Base-by-base conservation (phyloP, 805 yeast species). In the Hanseniaspora vineae region DNA sequence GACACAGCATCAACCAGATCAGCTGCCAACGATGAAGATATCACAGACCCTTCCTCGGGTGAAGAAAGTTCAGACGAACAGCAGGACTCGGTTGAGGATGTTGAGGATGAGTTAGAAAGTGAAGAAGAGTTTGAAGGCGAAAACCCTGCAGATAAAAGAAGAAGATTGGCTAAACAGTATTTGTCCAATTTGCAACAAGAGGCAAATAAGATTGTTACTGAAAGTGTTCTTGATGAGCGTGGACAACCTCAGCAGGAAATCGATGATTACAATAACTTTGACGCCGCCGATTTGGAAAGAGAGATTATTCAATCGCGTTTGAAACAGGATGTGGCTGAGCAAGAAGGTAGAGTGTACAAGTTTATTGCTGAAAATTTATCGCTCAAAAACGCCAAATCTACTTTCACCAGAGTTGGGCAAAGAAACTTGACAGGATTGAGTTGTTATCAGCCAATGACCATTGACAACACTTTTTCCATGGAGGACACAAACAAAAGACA, bases 141-240 rank as follows among this genome's bases (percentile, higher is more conserved):
- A 64, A 77, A 78, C 44, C 94, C 89, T 9, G 94, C 96, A 0
- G 98, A 92, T 59, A 88, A 86, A 65, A 78, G 98, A 65, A 77
- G 98, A 66, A 72, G 97, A 59, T 72, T 92, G 50, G 97, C 97
- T 15, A 88, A 88, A 64, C 92, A 89, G 64, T 92, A 92, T 64
- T 69, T 92, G 52, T 88, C 82, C 43, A 84, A 83, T 58, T 67
- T 92, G 58, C 78, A 84, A 60, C 66, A 69, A 3, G 86, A 82
- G 51, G 73, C 72, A 17, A 73, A 68, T 23, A 66, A 62, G 2
- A 65, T 65, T 42, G 71, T 65, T 14, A 50, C 55, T 3, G 59
- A 53, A 20, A 37, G 48, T 17, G 42, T 47, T 8, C 35, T 44
- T 9, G 39, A 44, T 5, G 57, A 50, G 43, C 42, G 50, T 33